phyloP scores from a whole-genome alignment of 169 alveolate species.

The Besnoitia besnoiti region DNA sequence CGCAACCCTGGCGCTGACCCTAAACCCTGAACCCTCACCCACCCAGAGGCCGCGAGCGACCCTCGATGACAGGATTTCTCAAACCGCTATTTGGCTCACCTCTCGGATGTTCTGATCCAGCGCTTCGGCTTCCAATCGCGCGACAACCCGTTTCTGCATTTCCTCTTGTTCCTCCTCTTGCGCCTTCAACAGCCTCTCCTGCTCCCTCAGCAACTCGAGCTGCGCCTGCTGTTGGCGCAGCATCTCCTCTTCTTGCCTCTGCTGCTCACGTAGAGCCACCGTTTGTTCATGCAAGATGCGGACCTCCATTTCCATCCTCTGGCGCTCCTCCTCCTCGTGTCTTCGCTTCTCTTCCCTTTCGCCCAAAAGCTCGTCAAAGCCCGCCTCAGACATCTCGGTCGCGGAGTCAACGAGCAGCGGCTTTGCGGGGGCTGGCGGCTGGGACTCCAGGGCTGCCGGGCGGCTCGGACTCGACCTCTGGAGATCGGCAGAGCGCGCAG shows the following conservation, averaged over 20 bases:
- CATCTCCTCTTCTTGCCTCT: background rate
- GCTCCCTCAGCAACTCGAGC: background rate
- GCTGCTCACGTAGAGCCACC: background rate
- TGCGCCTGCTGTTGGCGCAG: constrained; percentile 14
- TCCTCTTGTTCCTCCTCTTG: constrained; percentile 1
- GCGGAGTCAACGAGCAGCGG: background rate
- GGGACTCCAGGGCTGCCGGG: too few relatives aligned
- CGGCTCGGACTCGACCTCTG: too few relatives aligned
- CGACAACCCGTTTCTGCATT: background rate
- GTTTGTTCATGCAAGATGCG: background rate
- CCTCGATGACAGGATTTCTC: too few relatives aligned
- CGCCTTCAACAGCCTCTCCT: background rate
- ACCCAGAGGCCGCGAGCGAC: too few relatives aligned
- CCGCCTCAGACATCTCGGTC: constrained; percentile 29
- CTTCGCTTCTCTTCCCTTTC: constrained; percentile 10
- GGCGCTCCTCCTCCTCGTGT: background rate
- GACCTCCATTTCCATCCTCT: background rate
- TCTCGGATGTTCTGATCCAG: background rate
- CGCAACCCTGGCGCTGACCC: too few relatives aligned
- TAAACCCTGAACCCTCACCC: too few relatives aligned
- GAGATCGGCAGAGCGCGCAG: too few relatives aligned
- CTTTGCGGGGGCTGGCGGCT: too few relatives aligned
- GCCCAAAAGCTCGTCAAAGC: constrained; percentile 28
- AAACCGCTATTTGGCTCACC: too few relatives aligned
- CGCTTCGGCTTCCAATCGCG: background rate